Evolutionary conservation across 139 green algal genomes (phyloP).

Genomic region (Chlamydomonas incerta): DNA sequence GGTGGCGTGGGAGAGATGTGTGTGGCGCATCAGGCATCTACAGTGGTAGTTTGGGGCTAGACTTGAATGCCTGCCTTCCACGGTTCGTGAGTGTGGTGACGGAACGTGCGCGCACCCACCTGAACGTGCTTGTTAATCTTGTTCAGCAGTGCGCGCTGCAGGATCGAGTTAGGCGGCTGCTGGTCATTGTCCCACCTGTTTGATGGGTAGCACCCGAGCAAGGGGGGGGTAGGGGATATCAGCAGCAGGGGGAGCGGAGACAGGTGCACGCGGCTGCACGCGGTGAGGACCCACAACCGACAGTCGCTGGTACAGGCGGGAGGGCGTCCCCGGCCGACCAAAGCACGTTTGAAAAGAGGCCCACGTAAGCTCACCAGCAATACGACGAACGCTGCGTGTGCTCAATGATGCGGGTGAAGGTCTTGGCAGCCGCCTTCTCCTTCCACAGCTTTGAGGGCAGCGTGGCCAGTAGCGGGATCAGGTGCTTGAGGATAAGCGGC

Average conservation of each 20-base stretch:
- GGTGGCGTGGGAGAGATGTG: background rate
- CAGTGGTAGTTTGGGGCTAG: no score
- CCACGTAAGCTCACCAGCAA: constrained; percentile 10
- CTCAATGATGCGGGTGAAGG: constrained; percentile 6
- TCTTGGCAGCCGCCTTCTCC: background rate
- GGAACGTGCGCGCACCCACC: no score
- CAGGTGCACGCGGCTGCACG: no score
- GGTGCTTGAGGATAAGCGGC: constrained; percentile 23
- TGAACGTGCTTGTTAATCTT: constrained; percentile 18
- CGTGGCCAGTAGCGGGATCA: background rate
- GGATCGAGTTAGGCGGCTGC: constrained; percentile 34
- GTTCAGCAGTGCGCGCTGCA: constrained; percentile 45
- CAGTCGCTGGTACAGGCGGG: no score
- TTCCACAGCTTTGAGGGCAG: background rate
- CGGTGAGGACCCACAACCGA: no score
- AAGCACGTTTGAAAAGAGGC: background rate
- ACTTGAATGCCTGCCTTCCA: no score
- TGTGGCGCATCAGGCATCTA: no score
- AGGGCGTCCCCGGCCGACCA: no score
- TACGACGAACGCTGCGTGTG: background rate
- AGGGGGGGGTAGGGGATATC: no score
- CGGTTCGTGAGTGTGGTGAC: no score
- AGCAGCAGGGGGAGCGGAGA: no score
- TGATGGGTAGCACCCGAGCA: background rate
- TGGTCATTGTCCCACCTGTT: constrained; percentile 18